Base-by-base conservation (phyloP, 2,329 filamentous ascomycete genomes). In the Fusarium tanahbumbuense region DNA sequence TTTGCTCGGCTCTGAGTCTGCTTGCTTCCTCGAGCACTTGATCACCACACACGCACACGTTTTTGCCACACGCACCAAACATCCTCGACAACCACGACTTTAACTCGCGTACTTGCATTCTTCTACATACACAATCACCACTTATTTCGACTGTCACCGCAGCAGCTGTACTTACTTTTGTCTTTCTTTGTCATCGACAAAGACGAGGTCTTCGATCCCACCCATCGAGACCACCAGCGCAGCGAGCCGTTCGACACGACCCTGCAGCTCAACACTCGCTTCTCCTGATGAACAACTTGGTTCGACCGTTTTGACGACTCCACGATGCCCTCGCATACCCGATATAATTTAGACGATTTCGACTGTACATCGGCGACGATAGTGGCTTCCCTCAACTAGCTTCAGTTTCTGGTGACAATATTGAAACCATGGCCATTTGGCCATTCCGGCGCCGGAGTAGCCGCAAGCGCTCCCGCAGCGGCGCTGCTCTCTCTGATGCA, bases 381-480 rank as follows among this genome's bases (percentile, higher is more conserved):
- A 71, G 60, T 69, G 61, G 62, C 61, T 63, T 46, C 55, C 60
- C 64, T 60, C 52, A 71, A 68, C 67, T 75, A 76, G 69, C 65
- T 70, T 49, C 44, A 52, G 54, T 65, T 59, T 60, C 64, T 67
- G 71, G 71, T 49, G 52, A 73, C 61, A 55, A 64, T 61, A 45
- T 64, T 58, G 54, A 58, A 74, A 72, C 79, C 60, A 95, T 95
- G 92, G 89, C 91, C 78, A 83, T 94, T 80, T 97, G 93, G 93
- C 92, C 91, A 67, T 97, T 97, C 81, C 86, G 90, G 81, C 89
- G 91, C 76, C 91, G 87, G 82, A 90, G 87, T 81, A 90, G 89
- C 80, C 90, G 90, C 81, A 88, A 84, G 81, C 84, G 85, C 76
- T 80, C 84, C 68, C 81, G 83, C 64, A 82, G 82, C 70, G 79